phyloP scores from a whole-genome alignment of 2,329 filamentous ascomycete genomes.

The Talaromyces albobiverticillius region DNA sequence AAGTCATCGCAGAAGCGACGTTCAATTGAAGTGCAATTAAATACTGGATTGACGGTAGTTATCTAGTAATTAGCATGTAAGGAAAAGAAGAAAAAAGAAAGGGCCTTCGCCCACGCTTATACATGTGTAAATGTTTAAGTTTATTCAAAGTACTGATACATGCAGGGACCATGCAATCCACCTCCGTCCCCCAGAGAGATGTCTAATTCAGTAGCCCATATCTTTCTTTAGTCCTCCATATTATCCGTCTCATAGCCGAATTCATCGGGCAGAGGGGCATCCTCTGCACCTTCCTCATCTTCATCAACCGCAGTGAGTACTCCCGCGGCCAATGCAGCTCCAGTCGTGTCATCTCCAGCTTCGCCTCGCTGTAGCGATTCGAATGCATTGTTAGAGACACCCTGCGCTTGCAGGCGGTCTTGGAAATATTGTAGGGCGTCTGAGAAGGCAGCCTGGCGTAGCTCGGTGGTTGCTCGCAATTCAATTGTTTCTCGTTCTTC shows the following conservation, averaged over 20 bases:
- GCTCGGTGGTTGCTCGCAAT: slow-evolving; percentile 80
- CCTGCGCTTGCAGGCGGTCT: slow-evolving; percentile 42
- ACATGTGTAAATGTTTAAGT: slow-evolving; percentile 4
- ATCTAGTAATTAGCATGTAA: background rate
- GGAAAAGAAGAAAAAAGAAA: background rate
- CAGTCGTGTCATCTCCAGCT: slow-evolving; percentile 29
- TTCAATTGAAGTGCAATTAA: too few relatives aligned
- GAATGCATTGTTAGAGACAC: slow-evolving; percentile 31
- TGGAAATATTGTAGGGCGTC: slow-evolving; percentile 36
- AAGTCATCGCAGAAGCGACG: too few relatives aligned
- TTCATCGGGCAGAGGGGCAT: slow-evolving; percentile 46
- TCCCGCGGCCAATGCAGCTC: slow-evolving; percentile 70
- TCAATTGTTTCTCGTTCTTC: slow-evolving; percentile 80
- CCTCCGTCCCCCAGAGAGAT: background rate
- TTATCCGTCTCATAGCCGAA: slow-evolving; percentile 47
- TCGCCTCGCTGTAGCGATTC: slow-evolving; percentile 32
- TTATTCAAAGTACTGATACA: slow-evolving; percentile 15
- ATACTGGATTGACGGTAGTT: too few relatives aligned
- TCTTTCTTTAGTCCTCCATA: slow-evolving; percentile 27
- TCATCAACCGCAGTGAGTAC: slow-evolving; percentile 87
- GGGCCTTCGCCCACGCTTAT: slow-evolving; percentile 3
- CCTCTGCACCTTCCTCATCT: slow-evolving; percentile 48
- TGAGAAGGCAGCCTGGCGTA: slow-evolving; percentile 40
- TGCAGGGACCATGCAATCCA: slow-evolving; percentile 9
- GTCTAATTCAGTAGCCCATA: background rate